These are phyloP conservation scores for Teunomyces kruisii DNA, from an alignment of 805 yeast species.

Conservation along the genomic window DNA sequence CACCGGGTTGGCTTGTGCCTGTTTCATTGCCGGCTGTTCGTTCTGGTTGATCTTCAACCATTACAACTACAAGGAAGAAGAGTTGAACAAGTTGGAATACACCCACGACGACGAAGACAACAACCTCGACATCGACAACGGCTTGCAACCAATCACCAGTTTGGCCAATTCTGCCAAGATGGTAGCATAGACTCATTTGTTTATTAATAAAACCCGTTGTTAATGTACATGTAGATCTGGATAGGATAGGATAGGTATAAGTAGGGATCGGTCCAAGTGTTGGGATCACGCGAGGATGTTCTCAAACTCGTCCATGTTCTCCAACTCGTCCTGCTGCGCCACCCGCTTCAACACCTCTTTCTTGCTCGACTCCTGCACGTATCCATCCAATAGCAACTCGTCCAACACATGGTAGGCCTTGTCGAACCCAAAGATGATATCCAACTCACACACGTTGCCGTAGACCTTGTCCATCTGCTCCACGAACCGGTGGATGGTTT, in stretches of 20 bases:
- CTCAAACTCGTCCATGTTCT: constrained; percentile 66
- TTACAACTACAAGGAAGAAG: constrained; percentile 57
- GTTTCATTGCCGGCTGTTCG: constrained; percentile 54
- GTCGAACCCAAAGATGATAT: constrained; percentile 92
- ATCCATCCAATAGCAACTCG: constrained; percentile 87
- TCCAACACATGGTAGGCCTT: constrained; percentile 91
- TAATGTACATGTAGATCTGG: neutral
- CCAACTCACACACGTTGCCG: constrained; percentile 95
- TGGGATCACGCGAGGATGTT: constrained; percentile 36
- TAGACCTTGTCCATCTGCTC: constrained; percentile 95
- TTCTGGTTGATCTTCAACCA: constrained; percentile 62
- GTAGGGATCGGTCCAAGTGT: too few species aligned
- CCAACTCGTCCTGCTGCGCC: constrained; percentile 83
- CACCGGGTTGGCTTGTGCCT: constrained; percentile 59
- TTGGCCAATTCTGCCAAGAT: constrained; percentile 12
- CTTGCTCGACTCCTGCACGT: constrained; percentile 77
- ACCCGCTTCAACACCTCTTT: constrained; percentile 76
- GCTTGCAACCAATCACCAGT: constrained; percentile 3
- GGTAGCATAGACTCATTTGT: constrained; percentile 2
- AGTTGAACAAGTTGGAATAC: constrained; percentile 51
- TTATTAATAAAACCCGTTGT: neutral
- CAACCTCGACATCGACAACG: constrained; percentile 5
- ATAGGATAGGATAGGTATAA: too few species aligned
- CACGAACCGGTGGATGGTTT: constrained; percentile 87
- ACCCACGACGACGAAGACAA: neutral